A percentile compares a stretch with the other conserved stretches of the same genome.
Conservation (phyloP, 2,329 filamentous ascomycete genomes). For the Didymella pomorum region DNA sequence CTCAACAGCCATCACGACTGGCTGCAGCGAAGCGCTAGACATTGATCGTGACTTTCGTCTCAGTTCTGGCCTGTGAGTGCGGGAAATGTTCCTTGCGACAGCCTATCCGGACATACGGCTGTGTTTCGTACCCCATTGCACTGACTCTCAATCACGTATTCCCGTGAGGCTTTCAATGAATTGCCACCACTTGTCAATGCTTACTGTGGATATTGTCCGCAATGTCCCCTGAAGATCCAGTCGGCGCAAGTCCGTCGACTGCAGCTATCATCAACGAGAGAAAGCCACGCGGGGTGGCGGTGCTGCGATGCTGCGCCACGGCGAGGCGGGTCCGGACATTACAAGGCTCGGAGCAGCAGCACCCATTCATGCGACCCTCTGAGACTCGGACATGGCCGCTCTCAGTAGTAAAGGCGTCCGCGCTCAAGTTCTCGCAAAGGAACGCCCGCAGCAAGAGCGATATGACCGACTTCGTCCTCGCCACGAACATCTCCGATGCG, state of each 20-base stretch:
- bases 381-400: not conserved
- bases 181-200: not conserved
- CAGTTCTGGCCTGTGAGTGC: not conserved
- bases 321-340: slow-evolving; percentile 19
- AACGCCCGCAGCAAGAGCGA: slow-evolving; percentile 47
- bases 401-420: slow-evolving; percentile 38
- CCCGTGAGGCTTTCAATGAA: not conserved
- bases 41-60: slow-evolving; percentile 8
- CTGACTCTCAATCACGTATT: not conserved
- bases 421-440: slow-evolving; percentile 38
- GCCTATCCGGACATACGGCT: slow-evolving; percentile 5
- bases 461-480: slow-evolving; percentile 43
- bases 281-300: not conserved
- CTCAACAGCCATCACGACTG: slow-evolving; percentile 24
- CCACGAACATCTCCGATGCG: slow-evolving; percentile 44
- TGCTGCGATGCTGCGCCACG: slow-evolving; percentile 25
- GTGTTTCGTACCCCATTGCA: slow-evolving; percentile 15
- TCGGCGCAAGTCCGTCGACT: not conserved
- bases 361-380: slow-evolving; percentile 10
- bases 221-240: not conserved
- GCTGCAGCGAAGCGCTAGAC: slow-evolving; percentile 18
- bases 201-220: not conserved
- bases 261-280: not conserved
- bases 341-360: slow-evolving; percentile 5
- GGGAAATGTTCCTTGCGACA: slow-evolving; percentile 4